Base-by-base conservation (phyloP, 2,329 filamentous ascomycete genomes). In the Raffaelea albimanens region DNA sequence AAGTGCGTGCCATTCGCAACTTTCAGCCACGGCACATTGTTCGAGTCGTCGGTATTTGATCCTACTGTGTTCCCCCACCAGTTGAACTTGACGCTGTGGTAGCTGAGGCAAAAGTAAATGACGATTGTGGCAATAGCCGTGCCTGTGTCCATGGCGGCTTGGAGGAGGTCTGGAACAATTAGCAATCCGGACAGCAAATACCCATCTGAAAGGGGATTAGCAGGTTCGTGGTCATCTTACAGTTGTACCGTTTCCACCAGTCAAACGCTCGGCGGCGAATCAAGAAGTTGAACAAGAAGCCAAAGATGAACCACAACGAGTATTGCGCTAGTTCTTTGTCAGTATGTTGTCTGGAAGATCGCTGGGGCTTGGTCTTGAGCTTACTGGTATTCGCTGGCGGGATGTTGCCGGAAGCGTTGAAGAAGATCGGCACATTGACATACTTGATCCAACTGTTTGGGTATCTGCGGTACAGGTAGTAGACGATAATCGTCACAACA, bases 261-360 rank as follows among this genome's bases (percentile, higher is more conserved):
- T 74, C 71, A 45, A 80, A 76, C 38, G 81, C 65, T 2, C 72
- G 76, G 0, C 76, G 77, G 10, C 76, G 78, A 1, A 77, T 63
- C 46, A 78, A 67, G 49, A 80, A 81, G 61, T 80, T 75, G 60
- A 76, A 76, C 66, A 73, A 73, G 48, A 68, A 66, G 71, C 73
- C 76, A 52, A 74, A 67, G 3, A 51, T 55, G 53, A 42, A 57
- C 56, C 59, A 52, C 7, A 52, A 43, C 22, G 45, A 48, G 40
- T 51, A 51, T 40, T 51, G 49, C 5, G 49, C 48, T 50, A 31
- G 20, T 13, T 13, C 20, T 36, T 18, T 13, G 34, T 45, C n/a
- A 31, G 34, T n/a, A 34, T 42, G 25, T 5, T 2, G 19, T 40
- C n/a, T 8, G 31, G 22, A 9, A 29, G n/a, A 14, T n/a, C n/a